Evolutionary conservation across 306 rosid species (phyloP).

Genomic region (Clitoria ternatea): DNA sequence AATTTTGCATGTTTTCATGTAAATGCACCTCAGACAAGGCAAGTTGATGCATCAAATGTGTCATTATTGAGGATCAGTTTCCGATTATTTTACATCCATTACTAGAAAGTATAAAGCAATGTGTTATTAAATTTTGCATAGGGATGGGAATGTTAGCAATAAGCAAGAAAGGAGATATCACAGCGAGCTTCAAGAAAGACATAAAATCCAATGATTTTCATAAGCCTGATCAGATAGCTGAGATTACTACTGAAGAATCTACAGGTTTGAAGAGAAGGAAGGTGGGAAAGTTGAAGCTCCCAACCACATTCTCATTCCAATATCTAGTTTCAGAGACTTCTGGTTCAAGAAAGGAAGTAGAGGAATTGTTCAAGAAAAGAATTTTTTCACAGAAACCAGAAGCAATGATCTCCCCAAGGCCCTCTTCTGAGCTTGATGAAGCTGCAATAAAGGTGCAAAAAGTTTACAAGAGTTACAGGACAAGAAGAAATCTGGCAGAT

Average conservation of each 20-base stretch:
- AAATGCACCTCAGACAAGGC: neutral
- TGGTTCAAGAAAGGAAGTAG: slow-evolving; percentile 5
- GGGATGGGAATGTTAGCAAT: slow-evolving; percentile 22
- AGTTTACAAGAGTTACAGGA: slow-evolving; percentile 67
- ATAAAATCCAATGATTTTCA: slow-evolving; percentile 7
- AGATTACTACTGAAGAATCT: slow-evolving; percentile 18
- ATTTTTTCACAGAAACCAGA: slow-evolving; percentile 17
- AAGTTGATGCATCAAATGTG: neutral
- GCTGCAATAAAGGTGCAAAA: slow-evolving; percentile 79
- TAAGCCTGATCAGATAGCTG: slow-evolving; percentile 19
- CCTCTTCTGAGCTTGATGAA: slow-evolving; percentile 23
- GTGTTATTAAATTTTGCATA: slow-evolving; percentile 4
- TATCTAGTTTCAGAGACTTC: slow-evolving; percentile 8
- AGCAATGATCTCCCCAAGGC: slow-evolving; percentile 16
- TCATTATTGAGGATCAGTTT: neutral
- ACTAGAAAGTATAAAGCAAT: neutral
- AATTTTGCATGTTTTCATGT: neutral
- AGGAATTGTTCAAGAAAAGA: slow-evolving; percentile 3
- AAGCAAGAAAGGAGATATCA: slow-evolving; percentile 25
- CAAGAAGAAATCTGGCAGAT: slow-evolving; percentile 72
- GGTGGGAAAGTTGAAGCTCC: slow-evolving; percentile 32
- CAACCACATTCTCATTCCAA: slow-evolving; percentile 28
- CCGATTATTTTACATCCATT: no score
- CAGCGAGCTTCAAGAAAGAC: slow-evolving; percentile 23
- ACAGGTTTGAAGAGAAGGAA: slow-evolving; percentile 30